Evolutionary conservation across 2,329 filamentous ascomycete genomes (phyloP), one percentile per base, ranked within the genome.

Genomic region (Lecanoromycetidae sp.): DNA sequence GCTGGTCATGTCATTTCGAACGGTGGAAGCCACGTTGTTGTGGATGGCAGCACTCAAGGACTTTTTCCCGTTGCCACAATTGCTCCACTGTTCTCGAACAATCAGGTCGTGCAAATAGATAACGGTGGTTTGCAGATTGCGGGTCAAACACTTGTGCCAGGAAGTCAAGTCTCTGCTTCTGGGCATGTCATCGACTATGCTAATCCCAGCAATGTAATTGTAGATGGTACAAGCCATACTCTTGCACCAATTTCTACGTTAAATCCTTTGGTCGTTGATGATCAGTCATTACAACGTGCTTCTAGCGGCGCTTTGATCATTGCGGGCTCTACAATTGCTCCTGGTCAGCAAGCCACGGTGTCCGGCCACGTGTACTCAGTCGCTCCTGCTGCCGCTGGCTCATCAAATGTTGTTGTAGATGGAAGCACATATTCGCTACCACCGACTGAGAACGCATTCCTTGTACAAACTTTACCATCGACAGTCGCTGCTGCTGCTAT

Each of bases 1-100:
- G 42, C 35, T 23, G 47, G 47, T 26, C 47, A 49, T 33, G 30
- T 37, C 7, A n/a, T 49, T 35, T 25, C 38, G 8, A 49, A 49
- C 19, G 41, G 15, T 9, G 39, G 35, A 5, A 23, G 17, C n/a
- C 19, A 45, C 15, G 29, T 46, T 22, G 17, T 49, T 30, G 12
- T 49, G 15, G 47, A 49, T 7, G 42, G 47, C 17, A 30, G 26
- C 25, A 35, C 35, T 10, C 37, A 49, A 9, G 36, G 37, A 20
- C 29, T 35, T 10, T 23, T 33, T 6, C 26, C 34, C 9, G 17
- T 27, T 12, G 19, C 34, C 17, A 19, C 20, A 12, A 12, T 26
- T n/a, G 13, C 40, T n/a, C 38, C 46, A 19, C 29, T 49, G 9
- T 30, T 47, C 2, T 12, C 17, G 7, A 41, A 42, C 36, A 34